Percentiles rank a stretch among this genome's conserved stretches.
These are phyloP conservation scores for Podosphaera aphanis DNA, from an alignment of 2,329 filamentous ascomycete genomes.

Conservation along the genomic window DNA sequence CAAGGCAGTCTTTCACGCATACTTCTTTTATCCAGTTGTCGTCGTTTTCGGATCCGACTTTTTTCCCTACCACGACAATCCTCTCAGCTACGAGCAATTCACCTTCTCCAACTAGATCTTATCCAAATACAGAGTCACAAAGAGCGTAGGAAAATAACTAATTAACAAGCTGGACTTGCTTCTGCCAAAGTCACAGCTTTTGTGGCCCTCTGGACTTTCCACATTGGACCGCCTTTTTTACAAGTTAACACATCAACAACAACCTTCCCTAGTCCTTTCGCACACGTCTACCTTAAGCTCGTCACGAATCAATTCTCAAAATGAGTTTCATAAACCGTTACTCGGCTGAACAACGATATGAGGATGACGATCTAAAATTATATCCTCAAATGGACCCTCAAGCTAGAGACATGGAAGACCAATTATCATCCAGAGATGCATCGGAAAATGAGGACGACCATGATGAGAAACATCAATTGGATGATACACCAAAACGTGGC, in stretches of 20 bases:
- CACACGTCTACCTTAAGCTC: background rate
- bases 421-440: background rate
- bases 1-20: too few relatives aligned
- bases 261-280: background rate
- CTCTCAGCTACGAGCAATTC: background rate
- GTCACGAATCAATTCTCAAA: background rate
- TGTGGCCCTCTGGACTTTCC: background rate
- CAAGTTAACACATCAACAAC: background rate
- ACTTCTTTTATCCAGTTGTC: too few relatives aligned
- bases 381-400: background rate
- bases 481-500: conserved; percentile 4
- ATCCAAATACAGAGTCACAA: background rate
- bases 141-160: background rate
- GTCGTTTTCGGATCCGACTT: too few relatives aligned
- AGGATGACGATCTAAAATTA: background rate
- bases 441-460: background rate
- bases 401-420: background rate
- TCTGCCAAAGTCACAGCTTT: background rate
- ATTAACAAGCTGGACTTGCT: background rate
- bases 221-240: background rate
- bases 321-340: background rate
- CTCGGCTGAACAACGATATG: background rate
- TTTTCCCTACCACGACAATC: too few relatives aligned
- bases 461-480: background rate
- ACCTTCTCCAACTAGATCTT: background rate